Conservation (phyloP, 345 rosid genomes). For the Hibiscus tridactylites region DNA sequence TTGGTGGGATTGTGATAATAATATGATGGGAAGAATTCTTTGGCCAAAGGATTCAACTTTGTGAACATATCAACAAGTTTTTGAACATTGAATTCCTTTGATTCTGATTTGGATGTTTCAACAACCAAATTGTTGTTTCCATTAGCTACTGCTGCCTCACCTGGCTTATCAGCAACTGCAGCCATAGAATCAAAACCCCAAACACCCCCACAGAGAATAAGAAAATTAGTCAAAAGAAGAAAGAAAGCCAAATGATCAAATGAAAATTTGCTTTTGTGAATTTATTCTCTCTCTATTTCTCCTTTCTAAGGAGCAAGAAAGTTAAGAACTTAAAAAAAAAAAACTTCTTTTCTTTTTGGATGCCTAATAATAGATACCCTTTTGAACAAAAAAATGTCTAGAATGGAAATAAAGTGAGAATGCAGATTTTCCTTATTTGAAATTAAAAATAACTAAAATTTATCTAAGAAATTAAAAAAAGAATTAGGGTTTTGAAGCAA, state of each 20-base stretch:
- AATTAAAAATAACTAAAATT: not conserved
- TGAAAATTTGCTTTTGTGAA: not conserved
- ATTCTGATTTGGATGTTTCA: constrained; percentile 24
- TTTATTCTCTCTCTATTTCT: not conserved
- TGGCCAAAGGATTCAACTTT: constrained; percentile 76
- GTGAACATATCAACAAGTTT: constrained; percentile 76
- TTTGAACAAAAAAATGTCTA: not conserved
- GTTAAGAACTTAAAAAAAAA: not conserved
- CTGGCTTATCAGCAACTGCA: constrained; percentile 52
- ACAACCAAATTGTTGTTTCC: constrained; percentile 5
- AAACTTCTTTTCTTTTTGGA: not conserved
- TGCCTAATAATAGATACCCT: constrained; percentile 9
- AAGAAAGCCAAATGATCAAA: not conserved
- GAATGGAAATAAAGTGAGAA: constrained; percentile 1
- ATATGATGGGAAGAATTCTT: constrained; percentile 74
- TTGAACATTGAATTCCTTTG: constrained; percentile 53
- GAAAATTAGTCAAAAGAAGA: not conserved
- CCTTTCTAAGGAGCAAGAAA: not conserved
- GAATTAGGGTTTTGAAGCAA: constrained; percentile 7
- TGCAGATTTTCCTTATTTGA: not conserved
- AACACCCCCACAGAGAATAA: not conserved
- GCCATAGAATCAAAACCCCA: constrained; percentile 46
- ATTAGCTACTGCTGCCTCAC: constrained; percentile 30
- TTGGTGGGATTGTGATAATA: constrained; percentile 22
- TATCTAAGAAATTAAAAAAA: not conserved